Percentiles rank a stretch among this genome's conserved stretches.
phyloP scores from a whole-genome alignment of 805 yeast species.

The Saccharomycopsis babjevae region DNA sequence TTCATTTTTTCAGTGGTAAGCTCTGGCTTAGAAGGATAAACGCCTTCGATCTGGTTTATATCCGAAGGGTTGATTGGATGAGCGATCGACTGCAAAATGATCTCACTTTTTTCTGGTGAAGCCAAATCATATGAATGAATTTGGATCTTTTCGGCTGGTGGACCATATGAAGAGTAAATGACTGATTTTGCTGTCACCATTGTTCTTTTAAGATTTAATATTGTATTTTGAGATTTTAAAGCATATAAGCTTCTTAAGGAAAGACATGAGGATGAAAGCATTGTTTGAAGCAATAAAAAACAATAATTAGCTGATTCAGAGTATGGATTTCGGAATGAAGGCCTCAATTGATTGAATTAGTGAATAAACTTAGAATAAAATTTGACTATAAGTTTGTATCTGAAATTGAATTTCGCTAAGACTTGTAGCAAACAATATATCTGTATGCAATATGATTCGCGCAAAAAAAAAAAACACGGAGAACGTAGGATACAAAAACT shows the following conservation, averaged over 20 bases:
- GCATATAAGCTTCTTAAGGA: neutral
- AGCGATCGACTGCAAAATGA: slow-evolving; percentile 62
- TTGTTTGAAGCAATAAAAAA: neutral
- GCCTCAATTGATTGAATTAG: neutral
- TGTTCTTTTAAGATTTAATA: slow-evolving; percentile 7
- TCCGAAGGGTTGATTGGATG: slow-evolving; percentile 90
- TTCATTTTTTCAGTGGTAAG: slow-evolving; percentile 40
- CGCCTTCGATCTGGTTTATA: slow-evolving; percentile 74
- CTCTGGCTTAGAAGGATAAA: slow-evolving; percentile 70
- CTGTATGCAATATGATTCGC: neutral
- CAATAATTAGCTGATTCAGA: neutral
- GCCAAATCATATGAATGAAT: slow-evolving; percentile 40
- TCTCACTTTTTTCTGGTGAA: slow-evolving; percentile 31
- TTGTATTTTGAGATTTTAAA: neutral
- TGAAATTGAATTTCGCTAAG: neutral
- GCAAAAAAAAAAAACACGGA: neutral
- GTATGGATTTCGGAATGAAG: neutral
- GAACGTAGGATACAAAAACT: neutral
- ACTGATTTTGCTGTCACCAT: slow-evolving; percentile 47
- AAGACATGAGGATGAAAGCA: neutral
- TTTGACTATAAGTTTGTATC: no score
- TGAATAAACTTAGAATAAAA: no score
- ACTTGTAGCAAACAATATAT: neutral
- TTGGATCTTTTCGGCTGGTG: slow-evolving; percentile 44
- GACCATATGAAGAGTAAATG: slow-evolving; percentile 59